These are phyloP conservation scores for Leishmania mexicana DNA, from an alignment of 208 protist species.

Conservation along the genomic window DNA sequence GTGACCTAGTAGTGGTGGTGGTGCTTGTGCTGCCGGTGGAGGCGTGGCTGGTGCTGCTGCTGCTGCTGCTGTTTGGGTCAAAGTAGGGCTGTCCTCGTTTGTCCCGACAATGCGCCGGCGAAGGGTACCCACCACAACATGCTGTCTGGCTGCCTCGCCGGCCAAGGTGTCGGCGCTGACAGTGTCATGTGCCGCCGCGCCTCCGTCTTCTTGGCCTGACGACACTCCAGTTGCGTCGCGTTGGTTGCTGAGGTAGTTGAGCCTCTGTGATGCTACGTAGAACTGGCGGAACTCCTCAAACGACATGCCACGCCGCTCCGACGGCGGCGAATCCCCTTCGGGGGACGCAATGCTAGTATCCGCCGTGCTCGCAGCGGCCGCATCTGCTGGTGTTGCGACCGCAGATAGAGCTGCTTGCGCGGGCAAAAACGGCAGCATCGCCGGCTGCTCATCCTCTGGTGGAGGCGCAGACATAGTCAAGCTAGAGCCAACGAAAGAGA, in stretches of 20 bases:
- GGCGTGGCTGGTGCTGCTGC: not conserved
- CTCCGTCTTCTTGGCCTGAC: not conserved
- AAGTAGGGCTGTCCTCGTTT: not conserved
- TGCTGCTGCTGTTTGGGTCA: not conserved
- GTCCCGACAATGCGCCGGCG: not conserved
- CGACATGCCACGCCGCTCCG: conserved; percentile 4
- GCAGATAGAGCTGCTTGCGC: not conserved
- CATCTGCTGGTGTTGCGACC: not conserved
- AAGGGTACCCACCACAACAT: not conserved
- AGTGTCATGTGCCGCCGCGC: not conserved
- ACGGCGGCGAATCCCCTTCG: not conserved
- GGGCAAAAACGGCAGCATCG: not conserved
- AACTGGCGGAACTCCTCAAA: conserved; percentile 30
- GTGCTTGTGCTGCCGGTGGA: not conserved
- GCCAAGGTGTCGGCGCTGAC: not conserved
- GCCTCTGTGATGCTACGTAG: conserved; percentile 15
- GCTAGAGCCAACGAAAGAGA: not conserved
- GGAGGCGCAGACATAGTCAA: not conserved
- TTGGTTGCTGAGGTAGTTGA: conserved; percentile 1
- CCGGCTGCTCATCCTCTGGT: not conserved
- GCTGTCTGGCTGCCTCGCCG: not conserved
- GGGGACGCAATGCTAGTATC: not conserved
- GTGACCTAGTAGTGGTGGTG: not conserved
- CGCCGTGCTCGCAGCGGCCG: not conserved
- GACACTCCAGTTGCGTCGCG: not conserved